Evolutionary conservation across 345 rosid species (phyloP).

Genomic region (Firmiana major): DNA sequence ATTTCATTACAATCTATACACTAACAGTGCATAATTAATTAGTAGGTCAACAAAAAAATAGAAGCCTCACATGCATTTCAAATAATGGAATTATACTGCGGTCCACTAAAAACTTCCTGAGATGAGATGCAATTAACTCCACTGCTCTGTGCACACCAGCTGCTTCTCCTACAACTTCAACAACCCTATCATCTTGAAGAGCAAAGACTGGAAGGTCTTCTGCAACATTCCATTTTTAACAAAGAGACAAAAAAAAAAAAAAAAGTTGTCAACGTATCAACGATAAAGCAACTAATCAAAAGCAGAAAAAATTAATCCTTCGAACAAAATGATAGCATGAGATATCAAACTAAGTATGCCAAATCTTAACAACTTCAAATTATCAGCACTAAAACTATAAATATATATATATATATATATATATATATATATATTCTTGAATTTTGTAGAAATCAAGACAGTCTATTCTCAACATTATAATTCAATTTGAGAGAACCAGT

Average conservation of each 20-base stretch:
- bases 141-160: conserved; percentile 81
- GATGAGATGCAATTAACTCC: conserved; percentile 93
- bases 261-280: conserved; percentile 14
- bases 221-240: conserved; percentile 36
- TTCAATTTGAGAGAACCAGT: neutral
- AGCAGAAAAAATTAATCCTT: neutral
- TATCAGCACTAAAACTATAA: neutral
- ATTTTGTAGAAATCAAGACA: neutral
- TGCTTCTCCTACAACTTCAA: conserved; percentile 87
- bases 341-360: conserved; percentile 1
- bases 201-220: conserved; percentile 94
- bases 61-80: conserved; percentile 67
- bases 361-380: neutral
- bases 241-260: neutral
- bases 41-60: conserved; percentile 4
- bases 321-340: neutral
- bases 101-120: conserved; percentile 96
- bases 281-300: conserved; percentile 7
- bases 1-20: neutral
- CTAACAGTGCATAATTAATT: neutral
- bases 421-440: no score
- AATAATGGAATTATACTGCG: conserved; percentile 85
- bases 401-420: no score
- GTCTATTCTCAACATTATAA: neutral
- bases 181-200: conserved; percentile 98